A percentile compares a stretch with the other conserved stretches of the same genome.
Conservation (phyloP, 176 grass and related monocot genomes). For the Oryza meridionalis region DNA sequence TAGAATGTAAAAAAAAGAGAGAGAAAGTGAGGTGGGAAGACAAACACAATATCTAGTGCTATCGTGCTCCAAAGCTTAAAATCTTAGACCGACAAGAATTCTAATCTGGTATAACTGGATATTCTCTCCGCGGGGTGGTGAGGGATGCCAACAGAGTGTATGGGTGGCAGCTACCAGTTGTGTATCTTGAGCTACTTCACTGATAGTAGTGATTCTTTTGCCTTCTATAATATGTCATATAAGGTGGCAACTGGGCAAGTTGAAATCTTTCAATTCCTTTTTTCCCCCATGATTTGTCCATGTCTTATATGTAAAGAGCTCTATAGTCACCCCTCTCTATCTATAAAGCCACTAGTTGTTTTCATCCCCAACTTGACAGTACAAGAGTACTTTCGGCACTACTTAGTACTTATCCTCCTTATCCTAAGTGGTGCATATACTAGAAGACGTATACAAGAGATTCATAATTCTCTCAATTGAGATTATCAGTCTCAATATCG, state of each 20-base stretch:
- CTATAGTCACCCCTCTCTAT: too few species aligned
- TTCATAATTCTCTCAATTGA: not conserved
- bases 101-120: not conserved
- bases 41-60: too few species aligned
- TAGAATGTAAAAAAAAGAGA: too few species aligned
- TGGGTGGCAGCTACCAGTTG: not conserved
- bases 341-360: constrained; percentile 17
- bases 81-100: too few species aligned
- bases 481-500: too few species aligned
- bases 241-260: not conserved
- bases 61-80: too few species aligned
- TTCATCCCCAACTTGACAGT: constrained; percentile 22
- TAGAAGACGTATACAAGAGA: not conserved
- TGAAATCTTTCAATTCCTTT: not conserved
- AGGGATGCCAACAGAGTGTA: not conserved
- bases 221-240: not conserved
- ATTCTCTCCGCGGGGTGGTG: not conserved
- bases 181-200: not conserved
- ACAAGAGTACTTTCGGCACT: constrained; percentile 31
- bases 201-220: not conserved
- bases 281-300: not conserved
- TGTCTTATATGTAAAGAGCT: constrained; percentile 10
- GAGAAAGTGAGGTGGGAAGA: too few species aligned
- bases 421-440: constrained; percentile 29
- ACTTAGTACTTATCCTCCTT: constrained; percentile 43